Evolutionary conservation across 305 asterid species (phyloP), one percentile per base, ranked within the genome.

Genomic region (Ilex paraguariensis): DNA sequence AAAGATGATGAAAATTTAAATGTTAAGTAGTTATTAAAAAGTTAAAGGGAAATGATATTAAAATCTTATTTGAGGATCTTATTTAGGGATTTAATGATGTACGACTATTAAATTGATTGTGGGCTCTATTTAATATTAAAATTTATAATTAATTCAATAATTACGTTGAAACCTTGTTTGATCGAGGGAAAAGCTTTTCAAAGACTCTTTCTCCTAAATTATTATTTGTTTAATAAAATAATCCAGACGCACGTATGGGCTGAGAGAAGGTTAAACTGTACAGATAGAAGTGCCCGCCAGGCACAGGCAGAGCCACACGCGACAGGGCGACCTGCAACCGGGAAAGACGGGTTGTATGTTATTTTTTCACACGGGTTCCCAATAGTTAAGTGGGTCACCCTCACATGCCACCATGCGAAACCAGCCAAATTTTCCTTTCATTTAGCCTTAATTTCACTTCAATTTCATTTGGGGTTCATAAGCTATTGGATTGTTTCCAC

Each of bases 371-470:
- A 58, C 64, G 63, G 61, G 68, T 46, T 70, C 64, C 42, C 56
- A 13, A 21, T 21, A 21, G 28, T 21, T 63, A 15, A 15, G 83
- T 81, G 87, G 85, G 86, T 49, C 91, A 75, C 72, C 80, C 81
- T 67, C 89, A 87, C 91, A 80, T 87, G 95, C 86, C 52, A 61
- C 87, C 89, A 87, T 84, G 87, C 83, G 90, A 70, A 39, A 66
- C 72, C 73, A 30, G 1, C 42, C 42, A 36, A 46, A 39, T 60
- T 63, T 55, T 60, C 52, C 28, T 57, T 21, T 63, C 59, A 46
- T 36, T 28, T 62, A 7, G 8, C 49, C 57, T 50, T 58, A 39
- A 32, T 57, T 55, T 42, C 30, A 53, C 44, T 57, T 32, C 56
- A 64, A 68, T 64, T 60, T 45, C 28, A 31, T 61, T 73, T 61